These are phyloP conservation scores for Iberis amara DNA, from an alignment of 441 rosid genomes.

Conservation along the genomic window DNA sequence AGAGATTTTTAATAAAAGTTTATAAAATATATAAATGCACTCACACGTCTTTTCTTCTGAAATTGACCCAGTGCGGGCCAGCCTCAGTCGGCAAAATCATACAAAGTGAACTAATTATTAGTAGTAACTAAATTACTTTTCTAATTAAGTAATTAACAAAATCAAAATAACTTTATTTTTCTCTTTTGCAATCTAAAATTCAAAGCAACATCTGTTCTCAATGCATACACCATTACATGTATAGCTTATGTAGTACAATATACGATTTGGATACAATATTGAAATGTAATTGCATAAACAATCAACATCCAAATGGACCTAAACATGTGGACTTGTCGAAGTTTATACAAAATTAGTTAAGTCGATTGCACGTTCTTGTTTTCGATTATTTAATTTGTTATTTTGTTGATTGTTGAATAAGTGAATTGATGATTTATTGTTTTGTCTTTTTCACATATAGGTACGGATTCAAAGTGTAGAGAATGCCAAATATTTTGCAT, in stretches of 20 bases:
- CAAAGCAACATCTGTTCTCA: conserved; percentile 14
- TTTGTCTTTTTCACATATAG: conserved; percentile 1
- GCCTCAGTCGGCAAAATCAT: conserved; percentile 19
- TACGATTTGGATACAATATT: too few species aligned
- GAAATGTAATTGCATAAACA: too few species aligned
- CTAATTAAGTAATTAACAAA: conserved; percentile 6
- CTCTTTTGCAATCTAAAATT: neutral
- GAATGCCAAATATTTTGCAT: neutral
- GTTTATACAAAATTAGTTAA: conserved; percentile 7
- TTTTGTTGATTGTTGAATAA: conserved; percentile 17
- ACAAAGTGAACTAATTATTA: conserved; percentile 15
- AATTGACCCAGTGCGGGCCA: conserved; percentile 19
- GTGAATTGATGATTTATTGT: conserved; percentile 5
- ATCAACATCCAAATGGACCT: conserved; percentile 11
- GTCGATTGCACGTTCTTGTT: conserved; percentile 30
- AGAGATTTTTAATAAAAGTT: too few species aligned
- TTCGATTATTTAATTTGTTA: neutral
- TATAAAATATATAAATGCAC: neutral
- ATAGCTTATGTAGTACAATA: neutral
- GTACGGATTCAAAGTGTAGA: neutral
- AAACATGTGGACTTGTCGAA: conserved; percentile 16
- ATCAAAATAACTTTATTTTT: neutral
- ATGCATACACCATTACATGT: neutral
- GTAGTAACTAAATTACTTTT: conserved; percentile 2
- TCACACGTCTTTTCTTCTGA: conserved; percentile 18